Evolutionary conservation across 352 stramenopile species (phyloP), one percentile per base, ranked within the genome.

Genomic region (Elongisporangium anandrum): DNA sequence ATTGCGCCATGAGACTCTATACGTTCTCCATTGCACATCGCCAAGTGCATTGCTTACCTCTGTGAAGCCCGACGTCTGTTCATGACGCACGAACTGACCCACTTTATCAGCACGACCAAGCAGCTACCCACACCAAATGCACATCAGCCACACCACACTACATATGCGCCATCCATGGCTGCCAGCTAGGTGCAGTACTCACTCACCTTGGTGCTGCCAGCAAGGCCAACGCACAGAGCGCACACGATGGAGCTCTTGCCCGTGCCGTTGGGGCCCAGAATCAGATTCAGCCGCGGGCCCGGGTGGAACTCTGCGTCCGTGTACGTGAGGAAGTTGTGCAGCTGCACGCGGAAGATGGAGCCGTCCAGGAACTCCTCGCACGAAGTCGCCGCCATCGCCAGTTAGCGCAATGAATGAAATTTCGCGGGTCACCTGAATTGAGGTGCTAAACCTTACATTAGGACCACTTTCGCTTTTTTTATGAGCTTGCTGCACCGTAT

Each of bases 251-350:
- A 94, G 55, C 81, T 92, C 65, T 97, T 97, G 67, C 90, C 90
- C 0, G 95, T 98, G 41, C 98, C 98, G 61, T 99, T 99, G 2
- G 97, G 95, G 1, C 97, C 98, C 38, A 99, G 75, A 50, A 99
- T 96, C 54, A 99, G 84, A 68, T 99, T 99, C 9, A 99, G 81
- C 10, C 97, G 86, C 51, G 94, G 94, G 0, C 94, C 92, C 0
- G 95, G 92, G 59, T 68, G 80, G 53, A 98, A 95, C 65, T 96
- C 92, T 20, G 85, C 81, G 59, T 98, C 85, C 13, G 73, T 79
- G 79, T 98, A 96, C 8, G 92, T 98, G 16, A 98, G 77, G 59
- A 98, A 98, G 72, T 98, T 97, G 71, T 97, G 79, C 59, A 98
- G 74, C 69, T 85, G 85, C 19, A 98, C 75, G 69, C 92, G 83